Conservation (phyloP, 495 filamentous ascomycete genomes). For the Acidomyces sp. region DNA sequence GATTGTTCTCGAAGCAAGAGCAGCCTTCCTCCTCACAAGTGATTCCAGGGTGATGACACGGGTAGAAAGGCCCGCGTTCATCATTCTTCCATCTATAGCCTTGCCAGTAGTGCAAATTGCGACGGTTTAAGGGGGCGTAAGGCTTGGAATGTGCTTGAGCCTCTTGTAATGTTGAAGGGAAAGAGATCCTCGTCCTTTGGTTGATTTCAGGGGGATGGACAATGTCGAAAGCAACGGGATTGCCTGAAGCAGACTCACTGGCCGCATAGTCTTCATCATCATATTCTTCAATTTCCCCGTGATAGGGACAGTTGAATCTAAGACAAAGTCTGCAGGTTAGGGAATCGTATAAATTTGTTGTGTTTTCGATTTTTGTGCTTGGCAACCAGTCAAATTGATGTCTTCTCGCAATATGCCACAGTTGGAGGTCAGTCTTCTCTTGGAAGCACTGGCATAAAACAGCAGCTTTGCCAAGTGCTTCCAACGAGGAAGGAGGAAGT, state of each 20-base stretch:
- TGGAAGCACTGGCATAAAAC: constrained; percentile 22
- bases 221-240: constrained; percentile 6
- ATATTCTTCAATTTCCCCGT: constrained; percentile 23
- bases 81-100: constrained; percentile 9
- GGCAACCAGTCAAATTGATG: constrained; percentile 6
- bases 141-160: not conserved
- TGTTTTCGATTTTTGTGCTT: not conserved
- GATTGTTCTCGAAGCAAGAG: constrained; percentile 37
- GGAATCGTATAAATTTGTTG: not conserved
- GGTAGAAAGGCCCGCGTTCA: constrained; percentile 26
- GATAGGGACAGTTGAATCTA: constrained; percentile 22
- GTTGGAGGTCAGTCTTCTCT: constrained; percentile 20
- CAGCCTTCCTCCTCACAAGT: constrained; percentile 35
- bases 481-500: constrained; percentile 15
- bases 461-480: constrained; percentile 15
- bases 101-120: constrained; percentile 8
- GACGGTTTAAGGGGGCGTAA: too few relatives aligned
- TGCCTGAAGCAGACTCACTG: not conserved
- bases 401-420: constrained; percentile 26
- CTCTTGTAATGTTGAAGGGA: constrained; percentile 1
- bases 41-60: constrained; percentile 29
- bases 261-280: constrained; percentile 12
- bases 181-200: constrained; percentile 10
- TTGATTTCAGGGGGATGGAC: constrained; percentile 12
- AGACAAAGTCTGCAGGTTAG: constrained; percentile 20